Evolutionary conservation across 495 filamentous ascomycete genomes (phyloP).

Genomic region (Annulohypoxylon moriforme): DNA sequence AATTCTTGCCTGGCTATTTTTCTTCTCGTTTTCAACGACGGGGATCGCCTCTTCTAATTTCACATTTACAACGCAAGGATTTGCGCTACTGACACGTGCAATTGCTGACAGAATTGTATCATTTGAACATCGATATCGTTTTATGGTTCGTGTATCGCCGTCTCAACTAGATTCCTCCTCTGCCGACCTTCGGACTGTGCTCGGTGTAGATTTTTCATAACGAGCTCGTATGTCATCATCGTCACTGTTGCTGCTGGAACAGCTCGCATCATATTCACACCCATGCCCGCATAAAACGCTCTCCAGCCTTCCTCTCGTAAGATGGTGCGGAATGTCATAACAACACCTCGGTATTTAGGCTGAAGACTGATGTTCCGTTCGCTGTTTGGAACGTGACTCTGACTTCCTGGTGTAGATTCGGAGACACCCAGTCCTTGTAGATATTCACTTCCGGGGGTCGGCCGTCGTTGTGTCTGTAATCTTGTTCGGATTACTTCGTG

Average conservation of each 20-base stretch:
- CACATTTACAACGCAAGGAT: slow-evolving; percentile 19
- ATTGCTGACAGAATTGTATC: not conserved
- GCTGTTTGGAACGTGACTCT: slow-evolving; percentile 42
- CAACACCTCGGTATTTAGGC: slow-evolving; percentile 82
- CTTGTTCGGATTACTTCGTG: slow-evolving; percentile 95
- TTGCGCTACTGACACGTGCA: slow-evolving; percentile 12
- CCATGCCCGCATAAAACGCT: slow-evolving; percentile 97
- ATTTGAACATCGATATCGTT: slow-evolving; percentile 20
- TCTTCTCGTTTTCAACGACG: slow-evolving; percentile 8
- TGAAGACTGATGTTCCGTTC: slow-evolving; percentile 44
- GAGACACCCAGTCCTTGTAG: slow-evolving; percentile 68
- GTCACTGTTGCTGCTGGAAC: slow-evolving; percentile 96
- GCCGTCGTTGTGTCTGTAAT: slow-evolving; percentile 85
- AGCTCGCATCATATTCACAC: slow-evolving; percentile 95
- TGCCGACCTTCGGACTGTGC: slow-evolving; percentile 46
- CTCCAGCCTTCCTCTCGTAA: slow-evolving; percentile 92
- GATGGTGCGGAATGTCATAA: slow-evolving; percentile 87
- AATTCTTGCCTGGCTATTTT: slow-evolving; percentile 15
- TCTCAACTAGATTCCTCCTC: slow-evolving; percentile 44
- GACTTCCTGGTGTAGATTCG: slow-evolving; percentile 40
- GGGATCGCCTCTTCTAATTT: slow-evolving; percentile 23
- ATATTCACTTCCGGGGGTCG: slow-evolving; percentile 68
- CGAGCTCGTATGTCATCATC: slow-evolving; percentile 94
- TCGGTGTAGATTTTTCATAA: slow-evolving; percentile 68
- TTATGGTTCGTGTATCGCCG: slow-evolving; percentile 28